Evolutionary conservation across 108 stramenopile species (phyloP), one percentile per base, ranked within the genome.

Genomic region (Skeletonema menzelii): DNA sequence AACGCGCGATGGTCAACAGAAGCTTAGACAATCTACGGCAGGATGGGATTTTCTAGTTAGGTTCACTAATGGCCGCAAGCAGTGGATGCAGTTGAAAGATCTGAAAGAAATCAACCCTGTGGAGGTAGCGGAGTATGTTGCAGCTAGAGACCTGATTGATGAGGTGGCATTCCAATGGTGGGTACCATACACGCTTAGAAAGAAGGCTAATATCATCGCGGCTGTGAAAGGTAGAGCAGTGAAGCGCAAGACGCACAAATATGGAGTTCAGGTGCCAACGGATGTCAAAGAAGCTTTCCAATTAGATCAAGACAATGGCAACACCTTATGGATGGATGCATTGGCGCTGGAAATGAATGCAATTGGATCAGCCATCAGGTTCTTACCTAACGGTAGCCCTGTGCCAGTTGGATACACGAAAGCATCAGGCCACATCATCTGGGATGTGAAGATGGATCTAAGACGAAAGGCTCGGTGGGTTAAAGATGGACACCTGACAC

Each of bases 81-180:
- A 53, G 7, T 85, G 84, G 85, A 61, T 67, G 4, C 28, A 56
- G 17, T 62, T 90, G 17, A 38, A 56, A 12, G 40, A 53, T 10
- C 28, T 87, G 19, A 90, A 90, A 73, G 88, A 86, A 37, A 80
- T 79, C 12, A 66, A 75, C 53, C 85, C 87, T 14, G 76, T 85
- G 4, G 73, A 88, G 6, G 62, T 86, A 0, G 84, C 88, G 2
- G 84, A 89, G 34, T 89, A 83, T 83, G 88, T 82, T 0, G 22
- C 40, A 20, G 71, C 65, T 1, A 37, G 58, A 7, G 44, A 49
- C 1, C 59, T 87, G 22, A 37, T 31, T 11, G n/a, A 70, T 12
- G 82, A 85, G 40, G 74, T 82, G 17, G 86, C 82, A 10, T 87
- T 87, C 34, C 27, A 10, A 0, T 88, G 87, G 87, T 88, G 87